Evolutionary conservation across 176 grass and related monocot genomes (phyloP), one percentile per base, ranked within the genome.

Genomic region (Leersia perrieri): DNA sequence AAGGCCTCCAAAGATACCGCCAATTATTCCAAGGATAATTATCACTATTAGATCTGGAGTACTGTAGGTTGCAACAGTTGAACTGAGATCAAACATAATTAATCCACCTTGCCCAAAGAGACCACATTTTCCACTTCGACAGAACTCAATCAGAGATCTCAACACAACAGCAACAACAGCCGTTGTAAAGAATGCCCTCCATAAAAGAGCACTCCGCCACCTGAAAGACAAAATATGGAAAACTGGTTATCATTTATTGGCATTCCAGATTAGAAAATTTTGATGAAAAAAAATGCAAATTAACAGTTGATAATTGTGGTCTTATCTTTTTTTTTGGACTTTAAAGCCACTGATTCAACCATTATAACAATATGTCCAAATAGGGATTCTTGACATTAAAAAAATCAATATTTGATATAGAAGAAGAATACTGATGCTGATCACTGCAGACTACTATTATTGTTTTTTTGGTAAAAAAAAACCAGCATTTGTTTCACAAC

Each of bases 1-100:
- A 53, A 97, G 84, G 33, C 91, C 87, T 82, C 94, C 94, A 55
- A 97, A 91, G 14, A 97, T 66, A 16, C 94, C 94, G 53, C 91
- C 94, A 29, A 97, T 84, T 72, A 97, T 83, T 57, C 94, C 94
- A 70, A 97, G 77, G 64, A 91, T 30, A 38, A 93, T 83, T 28
- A 97, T 91, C 60, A 72, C 91, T 61, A 97, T 81, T 25, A 97
- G 60, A 88, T 97, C 94, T 0, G 81, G 70, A 67, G 62, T 81
- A 79, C 70, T 84, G 60, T 97, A 97, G 22, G 75, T 11, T 30
- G 85, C 70, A 67, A 90, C 82, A 33, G 64, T 84, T 73, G 86
- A 81, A 81, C 94, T 97, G n/a, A 97, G 70, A 77, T 97, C 94
- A 72, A 97, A 97, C 91, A 97, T 94, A 58, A 97, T 97, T 39